A percentile compares a stretch with the other conserved stretches of the same genome.
Conservation (phyloP, 2,329 filamentous ascomycete species). For the Fusarium paranaense region DNA sequence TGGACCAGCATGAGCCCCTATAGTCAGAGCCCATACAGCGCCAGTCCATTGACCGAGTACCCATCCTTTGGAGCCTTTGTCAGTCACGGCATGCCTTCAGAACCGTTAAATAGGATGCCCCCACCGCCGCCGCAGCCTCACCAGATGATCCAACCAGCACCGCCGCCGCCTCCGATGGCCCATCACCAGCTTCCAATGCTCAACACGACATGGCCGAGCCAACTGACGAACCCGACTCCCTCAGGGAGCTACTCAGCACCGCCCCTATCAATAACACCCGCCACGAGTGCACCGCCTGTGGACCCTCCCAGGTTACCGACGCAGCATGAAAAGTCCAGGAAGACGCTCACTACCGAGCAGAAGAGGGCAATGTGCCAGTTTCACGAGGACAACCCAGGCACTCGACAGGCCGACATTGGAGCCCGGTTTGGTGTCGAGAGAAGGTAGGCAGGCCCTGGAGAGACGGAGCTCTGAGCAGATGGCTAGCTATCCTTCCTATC, state of each 20-base stretch:
- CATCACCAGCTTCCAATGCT: constrained; percentile 74
- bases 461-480: neutral
- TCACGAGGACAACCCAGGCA: constrained; percentile 87
- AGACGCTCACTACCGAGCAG: constrained; percentile 91
- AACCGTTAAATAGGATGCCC: constrained; percentile 64
- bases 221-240: constrained; percentile 76
- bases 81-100: constrained; percentile 62
- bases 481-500: neutral
- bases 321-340: constrained; percentile 74
- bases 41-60: constrained; percentile 74
- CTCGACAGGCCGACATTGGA: constrained; percentile 97
- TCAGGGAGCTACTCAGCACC: constrained; percentile 67
- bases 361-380: constrained; percentile 94
- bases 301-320: constrained; percentile 44
- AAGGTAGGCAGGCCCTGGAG: constrained; percentile 73
- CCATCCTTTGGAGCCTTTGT: constrained; percentile 67
- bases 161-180: constrained; percentile 56
- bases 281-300: constrained; percentile 61
- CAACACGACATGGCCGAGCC: constrained; percentile 83
- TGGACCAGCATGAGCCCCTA: constrained; percentile 72
- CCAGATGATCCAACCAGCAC: constrained; percentile 48
- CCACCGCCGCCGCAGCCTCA: constrained; percentile 62
- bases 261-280: constrained; percentile 68
- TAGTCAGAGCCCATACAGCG: constrained; percentile 66
- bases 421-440: constrained; percentile 94